These are phyloP conservation scores for Alloascoidea africana DNA, from an alignment of 805 yeast species.

Conservation along the genomic window DNA sequence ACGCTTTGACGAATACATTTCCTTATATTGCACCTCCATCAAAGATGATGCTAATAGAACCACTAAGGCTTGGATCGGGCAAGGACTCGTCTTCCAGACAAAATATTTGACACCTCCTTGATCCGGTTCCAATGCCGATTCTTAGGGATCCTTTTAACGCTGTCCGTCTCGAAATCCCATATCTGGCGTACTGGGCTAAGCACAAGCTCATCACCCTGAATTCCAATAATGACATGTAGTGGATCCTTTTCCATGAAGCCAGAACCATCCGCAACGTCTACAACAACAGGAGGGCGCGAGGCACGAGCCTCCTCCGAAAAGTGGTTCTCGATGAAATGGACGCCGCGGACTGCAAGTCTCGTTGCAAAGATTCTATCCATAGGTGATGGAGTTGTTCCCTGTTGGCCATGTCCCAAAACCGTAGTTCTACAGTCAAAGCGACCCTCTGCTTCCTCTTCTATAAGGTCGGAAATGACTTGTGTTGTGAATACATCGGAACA, in stretches of 20 bases:
- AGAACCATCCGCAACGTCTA: neutral
- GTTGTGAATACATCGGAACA: constrained; percentile 78
- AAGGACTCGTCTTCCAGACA: constrained; percentile 33
- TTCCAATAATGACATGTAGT: constrained; percentile 55
- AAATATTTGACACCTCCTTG: constrained; percentile 68
- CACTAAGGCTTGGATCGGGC: too few species aligned
- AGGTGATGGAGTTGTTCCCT: constrained; percentile 90
- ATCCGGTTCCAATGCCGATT: constrained; percentile 66
- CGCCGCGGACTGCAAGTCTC: constrained; percentile 79
- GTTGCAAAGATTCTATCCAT: constrained; percentile 86
- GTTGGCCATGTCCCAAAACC: constrained; percentile 96
- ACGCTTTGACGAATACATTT: too few species aligned
- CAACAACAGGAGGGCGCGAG: neutral
- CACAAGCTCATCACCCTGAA: constrained; percentile 58
- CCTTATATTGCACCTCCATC: too few species aligned
- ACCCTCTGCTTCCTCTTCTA: constrained; percentile 62
- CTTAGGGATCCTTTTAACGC: constrained; percentile 76
- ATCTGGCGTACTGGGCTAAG: constrained; percentile 63
- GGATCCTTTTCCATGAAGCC: neutral
- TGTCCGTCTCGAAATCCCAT: constrained; percentile 79
- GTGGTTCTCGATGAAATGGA: constrained; percentile 66
- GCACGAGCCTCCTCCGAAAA: constrained; percentile 5
- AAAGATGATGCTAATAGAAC: too few species aligned
- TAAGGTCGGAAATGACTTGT: constrained; percentile 67
- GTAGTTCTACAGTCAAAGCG: constrained; percentile 87